These are phyloP conservation scores for Euclidium syriacum DNA, from an alignment of 345 rosid species.

Conservation along the genomic window DNA sequence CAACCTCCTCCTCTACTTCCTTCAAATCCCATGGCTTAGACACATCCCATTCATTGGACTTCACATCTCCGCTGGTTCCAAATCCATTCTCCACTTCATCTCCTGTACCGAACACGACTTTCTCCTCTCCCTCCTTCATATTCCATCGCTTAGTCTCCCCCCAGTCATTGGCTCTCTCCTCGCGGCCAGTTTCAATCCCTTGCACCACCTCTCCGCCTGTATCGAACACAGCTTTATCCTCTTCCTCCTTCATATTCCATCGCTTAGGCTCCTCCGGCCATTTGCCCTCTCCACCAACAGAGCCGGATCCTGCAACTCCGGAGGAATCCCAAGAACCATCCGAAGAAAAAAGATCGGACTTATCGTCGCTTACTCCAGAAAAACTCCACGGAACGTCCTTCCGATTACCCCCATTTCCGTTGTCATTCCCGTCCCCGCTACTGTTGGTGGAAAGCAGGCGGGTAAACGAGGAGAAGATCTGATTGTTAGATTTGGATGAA, in stretches of 20 bases:
- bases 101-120: constrained; percentile 36
- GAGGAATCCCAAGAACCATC: constrained; percentile 28
- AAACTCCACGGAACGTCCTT: constrained; percentile 48
- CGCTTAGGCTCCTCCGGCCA: constrained; percentile 37
- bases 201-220: constrained; percentile 17
- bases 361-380: constrained; percentile 39
- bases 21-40: constrained; percentile 44
- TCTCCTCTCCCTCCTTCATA: constrained; percentile 39
- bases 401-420: constrained; percentile 22
- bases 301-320: constrained; percentile 30
- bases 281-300: constrained; percentile 22
- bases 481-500: constrained; percentile 30
- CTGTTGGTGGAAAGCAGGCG: constrained; percentile 44
- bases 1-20: constrained; percentile 37
- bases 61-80: not conserved
- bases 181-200: constrained; percentile 3
- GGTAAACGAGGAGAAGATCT: constrained; percentile 30
- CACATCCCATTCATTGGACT: constrained; percentile 17
- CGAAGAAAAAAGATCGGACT: constrained; percentile 32
- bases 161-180: not conserved
- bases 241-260: constrained; percentile 47
- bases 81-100: constrained; percentile 4
- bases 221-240: constrained; percentile 36
- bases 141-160: constrained; percentile 38
- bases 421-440: constrained; percentile 26